Evolutionary conservation across 345 rosid species (phyloP).

Genomic region (Hypericum perforatum): DNA sequence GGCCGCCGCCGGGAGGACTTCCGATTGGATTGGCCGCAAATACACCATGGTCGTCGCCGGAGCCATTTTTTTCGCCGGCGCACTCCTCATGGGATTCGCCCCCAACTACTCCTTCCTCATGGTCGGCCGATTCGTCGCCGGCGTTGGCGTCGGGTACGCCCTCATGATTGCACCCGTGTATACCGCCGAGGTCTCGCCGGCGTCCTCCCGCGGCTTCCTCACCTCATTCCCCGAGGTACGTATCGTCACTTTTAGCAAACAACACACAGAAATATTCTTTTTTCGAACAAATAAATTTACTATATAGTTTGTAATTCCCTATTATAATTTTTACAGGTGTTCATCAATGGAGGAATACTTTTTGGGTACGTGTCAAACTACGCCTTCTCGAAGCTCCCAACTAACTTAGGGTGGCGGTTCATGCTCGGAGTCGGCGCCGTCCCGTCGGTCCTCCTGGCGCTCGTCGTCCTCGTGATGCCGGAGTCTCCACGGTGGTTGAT

Average conservation of each 20-base stretch:
- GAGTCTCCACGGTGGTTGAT: slow-evolving; percentile 97
- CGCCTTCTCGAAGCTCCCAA: slow-evolving; percentile 54
- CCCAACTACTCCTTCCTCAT: slow-evolving; percentile 72
- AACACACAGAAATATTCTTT: no score
- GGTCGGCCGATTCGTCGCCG: slow-evolving; percentile 88
- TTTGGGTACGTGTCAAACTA: slow-evolving; percentile 77
- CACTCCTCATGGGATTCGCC: slow-evolving; percentile 82
- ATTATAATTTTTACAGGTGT: slow-evolving; percentile 37
- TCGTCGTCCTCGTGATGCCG: slow-evolving; percentile 70
- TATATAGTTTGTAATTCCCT: background rate
- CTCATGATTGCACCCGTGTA: slow-evolving; percentile 95
- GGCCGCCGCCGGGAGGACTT: slow-evolving; percentile 69
- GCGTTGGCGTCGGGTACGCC: slow-evolving; percentile 81
- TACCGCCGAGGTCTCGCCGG: slow-evolving; percentile 83
- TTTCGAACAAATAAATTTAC: background rate
- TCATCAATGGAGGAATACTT: slow-evolving; percentile 58
- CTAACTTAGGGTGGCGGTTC: slow-evolving; percentile 58
- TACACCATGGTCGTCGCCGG: slow-evolving; percentile 80
- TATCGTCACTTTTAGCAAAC: background rate
- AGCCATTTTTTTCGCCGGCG: slow-evolving; percentile 73
- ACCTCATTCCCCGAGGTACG: slow-evolving; percentile 83
- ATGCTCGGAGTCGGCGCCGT: slow-evolving; percentile 78
- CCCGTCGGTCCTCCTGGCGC: slow-evolving; percentile 51
- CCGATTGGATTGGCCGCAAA: slow-evolving; percentile 94
- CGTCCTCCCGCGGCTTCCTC: slow-evolving; percentile 85